Base-by-base conservation (phyloP, 176 grass and related monocot genomes). In the Pontederia paniculata region DNA sequence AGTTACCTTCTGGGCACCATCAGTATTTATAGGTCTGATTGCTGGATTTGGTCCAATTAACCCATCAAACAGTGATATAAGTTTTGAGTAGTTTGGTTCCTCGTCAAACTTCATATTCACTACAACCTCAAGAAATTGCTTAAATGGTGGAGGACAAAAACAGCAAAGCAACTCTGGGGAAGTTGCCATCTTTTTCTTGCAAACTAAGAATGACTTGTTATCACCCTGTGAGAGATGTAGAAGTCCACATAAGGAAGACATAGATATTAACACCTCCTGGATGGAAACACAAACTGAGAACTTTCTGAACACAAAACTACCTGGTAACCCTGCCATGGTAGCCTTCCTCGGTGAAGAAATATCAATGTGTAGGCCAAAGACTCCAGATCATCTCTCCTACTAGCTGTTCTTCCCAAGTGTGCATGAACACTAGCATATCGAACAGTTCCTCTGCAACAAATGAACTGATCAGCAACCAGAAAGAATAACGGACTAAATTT, bases 61-160 rank as follows among this genome's bases (percentile, higher is more conserved):
- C 75, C 79, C 48, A 77, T 93, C 76, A 72, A 93, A 93, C 16
- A 93, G 65, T 45, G 88, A 93, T 55, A 93, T 93, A 52, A 87
- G 70, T 69, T 83, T 86, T 23, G 83, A 58, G 57, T 93, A 93
- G 76, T 93, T 93, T 59, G 88, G 88, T 48, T 93, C 88, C 63
- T 93, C 88, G 49, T 93, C 88, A 80, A 93, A 93, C 67, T 93
- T 93, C 88, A 93, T 77, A 73, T 93, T 93, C 25, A 93, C 88
- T 67, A 87, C 79, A 41, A 56, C 62, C 61, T 87, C 83, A 62
- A 83, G 82, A 75, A 93, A 93, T 45, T 69, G 76, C 60, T 68
- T 83, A 52, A 93, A 93, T 73, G 88, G 69, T 70, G 81, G 73
- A 71, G 88, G 83, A 64, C 83, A 93, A 44, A 83, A 77, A 58